phyloP scores from a whole-genome alignment of 768 basidiomycete species.

The Termitomyces sp. region DNA sequence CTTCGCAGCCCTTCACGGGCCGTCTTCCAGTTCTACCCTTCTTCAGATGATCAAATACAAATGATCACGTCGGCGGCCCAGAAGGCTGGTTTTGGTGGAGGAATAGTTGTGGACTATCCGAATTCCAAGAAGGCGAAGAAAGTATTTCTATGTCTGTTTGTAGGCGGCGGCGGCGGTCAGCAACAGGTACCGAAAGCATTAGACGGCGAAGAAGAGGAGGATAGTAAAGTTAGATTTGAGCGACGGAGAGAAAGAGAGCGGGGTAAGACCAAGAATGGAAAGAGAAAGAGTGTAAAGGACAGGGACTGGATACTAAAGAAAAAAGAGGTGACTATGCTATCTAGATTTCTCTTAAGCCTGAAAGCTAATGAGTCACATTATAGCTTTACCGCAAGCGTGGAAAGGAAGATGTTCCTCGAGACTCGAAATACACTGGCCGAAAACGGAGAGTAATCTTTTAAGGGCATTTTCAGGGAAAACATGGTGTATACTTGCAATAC shows the following conservation, averaged over 20 bases:
- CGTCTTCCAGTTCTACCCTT: constrained; percentile 92
- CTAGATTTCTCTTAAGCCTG: not conserved
- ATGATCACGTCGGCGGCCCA: constrained; percentile 91
- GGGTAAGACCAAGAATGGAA: constrained; percentile 52
- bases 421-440: constrained; percentile 90
- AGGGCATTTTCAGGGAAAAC: constrained; percentile 9
- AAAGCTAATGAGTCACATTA: constrained; percentile 3
- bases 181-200: constrained; percentile 73
- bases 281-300: constrained; percentile 67
- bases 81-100: constrained; percentile 94
- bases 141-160: constrained; percentile 89
- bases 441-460: constrained; percentile 79
- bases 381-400: constrained; percentile 82
- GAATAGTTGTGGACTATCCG: constrained; percentile 94
- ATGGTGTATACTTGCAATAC: constrained; percentile 13
- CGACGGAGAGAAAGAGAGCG: constrained; percentile 66
- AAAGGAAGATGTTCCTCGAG: constrained; percentile 77
- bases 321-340: constrained; percentile 66
- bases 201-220: constrained; percentile 62
- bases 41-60: constrained; percentile 94
- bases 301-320: constrained; percentile 95
- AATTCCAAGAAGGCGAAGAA: constrained; percentile 95
- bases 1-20: constrained; percentile 83
- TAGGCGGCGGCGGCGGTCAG: constrained; percentile 66
- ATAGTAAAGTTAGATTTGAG: constrained; percentile 66